Percentiles rank a stretch among this genome's conserved stretches.
Evolutionary conservation across 164 flowering plant genomes (phyloP).

Genomic region (Platanus orientalis): DNA sequence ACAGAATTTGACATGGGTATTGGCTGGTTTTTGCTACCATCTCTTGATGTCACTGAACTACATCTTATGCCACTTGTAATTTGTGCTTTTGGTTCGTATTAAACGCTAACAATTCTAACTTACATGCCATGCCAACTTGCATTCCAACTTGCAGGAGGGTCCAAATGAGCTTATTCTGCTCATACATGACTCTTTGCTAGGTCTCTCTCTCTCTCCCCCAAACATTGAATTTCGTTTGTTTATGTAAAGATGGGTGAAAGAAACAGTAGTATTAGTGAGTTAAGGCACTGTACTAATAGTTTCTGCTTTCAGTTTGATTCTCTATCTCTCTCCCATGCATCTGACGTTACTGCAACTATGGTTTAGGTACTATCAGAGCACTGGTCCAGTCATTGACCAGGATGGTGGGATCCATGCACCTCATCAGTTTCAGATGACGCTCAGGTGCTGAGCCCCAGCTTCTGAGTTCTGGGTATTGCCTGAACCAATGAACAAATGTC

Average conservation of each 20-base stretch:
- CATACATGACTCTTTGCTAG: not conserved
- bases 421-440: constrained; percentile 65
- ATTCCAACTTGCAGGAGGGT: not conserved
- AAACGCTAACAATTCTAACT: no score
- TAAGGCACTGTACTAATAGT: not conserved
- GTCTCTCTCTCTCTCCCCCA: constrained; percentile 11
- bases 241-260: not conserved
- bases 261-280: not conserved
- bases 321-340: constrained; percentile 17
- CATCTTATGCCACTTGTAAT: no score
- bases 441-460: constrained; percentile 66
- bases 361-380: constrained; percentile 13
- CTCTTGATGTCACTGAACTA: constrained; percentile 1
- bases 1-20: constrained; percentile 22
- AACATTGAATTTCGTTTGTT: no score
- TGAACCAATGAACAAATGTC: constrained; percentile 49
- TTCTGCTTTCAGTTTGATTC: constrained; percentile 7
- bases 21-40: constrained; percentile 19
- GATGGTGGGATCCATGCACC: constrained; percentile 37
- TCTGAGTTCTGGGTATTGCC: constrained; percentile 46
- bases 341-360: constrained; percentile 22
- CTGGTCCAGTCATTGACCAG: constrained; percentile 10
- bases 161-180: not conserved
- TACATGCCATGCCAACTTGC: no score
- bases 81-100: no score